Percentiles rank a stretch among this genome's conserved stretches.
Evolutionary conservation across 2,329 filamentous ascomycete genomes (phyloP).

Genomic region (Venturia effusa): DNA sequence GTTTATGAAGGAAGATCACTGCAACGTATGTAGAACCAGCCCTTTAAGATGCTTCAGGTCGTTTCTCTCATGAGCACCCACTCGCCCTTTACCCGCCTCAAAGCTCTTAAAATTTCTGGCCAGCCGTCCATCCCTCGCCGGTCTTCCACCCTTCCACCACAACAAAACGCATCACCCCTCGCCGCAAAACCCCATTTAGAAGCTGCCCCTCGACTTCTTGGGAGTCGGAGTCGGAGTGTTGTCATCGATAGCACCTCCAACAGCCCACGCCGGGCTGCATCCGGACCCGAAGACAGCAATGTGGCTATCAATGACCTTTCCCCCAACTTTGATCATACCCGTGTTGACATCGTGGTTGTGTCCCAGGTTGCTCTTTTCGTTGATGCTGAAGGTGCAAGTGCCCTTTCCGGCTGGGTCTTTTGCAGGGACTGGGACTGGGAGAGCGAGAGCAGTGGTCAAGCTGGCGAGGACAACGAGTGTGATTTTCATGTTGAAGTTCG

Average conservation of each 20-base stretch:
- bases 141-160: background rate
- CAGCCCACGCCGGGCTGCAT: slow-evolving; percentile 9
- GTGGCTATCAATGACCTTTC: background rate
- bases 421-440: background rate
- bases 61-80: background rate
- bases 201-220: background rate
- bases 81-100: background rate
- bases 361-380: slow-evolving; percentile 6
- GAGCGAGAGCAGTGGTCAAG: background rate
- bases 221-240: slow-evolving; percentile 3
- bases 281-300: background rate
- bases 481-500: background rate
- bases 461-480: slow-evolving; percentile 6
- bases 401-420: background rate
- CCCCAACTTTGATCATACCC: slow-evolving; percentile 3
- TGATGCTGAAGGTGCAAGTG: slow-evolving; percentile 5
- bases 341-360: slow-evolving; percentile 10
- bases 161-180: no score
- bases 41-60: background rate
- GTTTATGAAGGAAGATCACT: background rate
- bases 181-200: background rate
- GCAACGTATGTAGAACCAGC: background rate
- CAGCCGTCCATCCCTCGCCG: background rate
- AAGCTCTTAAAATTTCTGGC: background rate
- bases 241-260: background rate